Base-by-base conservation (phyloP, 441 rosid species). In the Populus hybrid region DNA sequence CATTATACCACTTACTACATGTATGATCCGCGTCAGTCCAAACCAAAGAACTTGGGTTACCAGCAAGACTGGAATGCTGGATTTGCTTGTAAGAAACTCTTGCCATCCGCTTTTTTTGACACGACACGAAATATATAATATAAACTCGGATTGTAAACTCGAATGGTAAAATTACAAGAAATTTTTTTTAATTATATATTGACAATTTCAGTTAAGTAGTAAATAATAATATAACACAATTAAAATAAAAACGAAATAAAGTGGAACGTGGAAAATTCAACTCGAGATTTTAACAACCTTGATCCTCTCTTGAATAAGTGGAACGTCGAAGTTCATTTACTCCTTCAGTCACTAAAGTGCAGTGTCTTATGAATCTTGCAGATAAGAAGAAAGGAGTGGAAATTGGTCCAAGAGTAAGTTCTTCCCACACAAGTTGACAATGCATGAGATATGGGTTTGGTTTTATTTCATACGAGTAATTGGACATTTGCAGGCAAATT, bases 21-120 rank as follows among this genome's bases (percentile, higher is more conserved):
- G 74, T 84, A 81, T 18, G 86, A 87, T 76, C 95, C 97, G 2
- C 87, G 85, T 61, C 85, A 64, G 65, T 46, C 83, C 32, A 84
- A 79, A n/a, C 85, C 90, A 0, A 87, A 87, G 83, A 68, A 78
- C 66, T 64, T 86, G 24, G 86, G 97, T 74, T 95, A 95, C 82
- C 97, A 91, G 81, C 93, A 90, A 79, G 99, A 95, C 78, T 94
- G 97, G 99, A 90, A 90, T 71, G 91, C 65, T 10, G 90, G 89
- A 71, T 92, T 93, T 78, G 87, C 90, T 79, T 87, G 99, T 95
- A 90, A 87, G 94, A 64, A 72, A 3, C 71, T 79, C 65, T 6
- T 18, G 46, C 10, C 18, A 28, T 66, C 64, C 77, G n/a, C n/a
- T n/a, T n/a, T n/a, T n/a, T n/a, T n/a, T n/a, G n/a, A n/a, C n/a